Evolutionary conservation across 1,284 basidiomycete species (phyloP).

Genomic region (Hypsizygus ulmarius): DNA sequence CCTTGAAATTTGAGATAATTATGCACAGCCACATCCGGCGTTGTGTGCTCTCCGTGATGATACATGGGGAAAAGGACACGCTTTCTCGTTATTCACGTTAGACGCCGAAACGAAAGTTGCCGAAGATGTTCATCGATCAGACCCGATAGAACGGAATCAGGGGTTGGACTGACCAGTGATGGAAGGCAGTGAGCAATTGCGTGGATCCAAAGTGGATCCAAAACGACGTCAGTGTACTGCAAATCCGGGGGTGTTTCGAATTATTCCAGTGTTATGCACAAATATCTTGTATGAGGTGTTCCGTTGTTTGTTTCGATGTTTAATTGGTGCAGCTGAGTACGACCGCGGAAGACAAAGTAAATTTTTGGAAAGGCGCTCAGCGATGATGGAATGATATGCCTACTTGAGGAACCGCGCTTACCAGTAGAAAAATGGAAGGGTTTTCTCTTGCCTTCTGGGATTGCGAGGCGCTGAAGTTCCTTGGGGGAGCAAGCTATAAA

Average conservation of each 20-base stretch:
- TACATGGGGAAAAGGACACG: slow-evolving; percentile 23
- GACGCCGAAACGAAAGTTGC: slow-evolving; percentile 18
- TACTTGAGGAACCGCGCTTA: too few species aligned
- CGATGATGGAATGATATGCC: too few species aligned
- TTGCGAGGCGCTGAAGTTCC: too few species aligned
- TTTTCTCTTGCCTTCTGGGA: too few species aligned
- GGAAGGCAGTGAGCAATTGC: slow-evolving; percentile 2
- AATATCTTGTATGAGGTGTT: too few species aligned
- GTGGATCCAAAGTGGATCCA: not conserved
- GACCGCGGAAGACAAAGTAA: too few species aligned
- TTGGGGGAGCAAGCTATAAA: too few species aligned
- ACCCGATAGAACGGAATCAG: slow-evolving; percentile 7
- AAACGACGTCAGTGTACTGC: slow-evolving; percentile 5
- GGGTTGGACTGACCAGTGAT: slow-evolving; percentile 5
- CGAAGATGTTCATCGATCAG: slow-evolving; percentile 13
- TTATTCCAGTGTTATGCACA: too few species aligned
- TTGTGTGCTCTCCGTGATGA: slow-evolving; percentile 24
- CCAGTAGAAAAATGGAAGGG: too few species aligned
- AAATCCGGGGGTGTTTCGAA: not conserved
- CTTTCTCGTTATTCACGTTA: slow-evolving; percentile 13
- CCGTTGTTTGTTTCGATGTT: too few species aligned
- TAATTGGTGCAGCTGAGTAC: too few species aligned
- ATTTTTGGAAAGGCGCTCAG: too few species aligned
- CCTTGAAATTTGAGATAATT: slow-evolving; percentile 12
- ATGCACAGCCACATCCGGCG: slow-evolving; percentile 33